Evolutionary conservation across 2,329 filamentous ascomycete genomes (phyloP), one percentile per base, ranked within the genome.

Genomic region (Monosporascus ibericus): DNA sequence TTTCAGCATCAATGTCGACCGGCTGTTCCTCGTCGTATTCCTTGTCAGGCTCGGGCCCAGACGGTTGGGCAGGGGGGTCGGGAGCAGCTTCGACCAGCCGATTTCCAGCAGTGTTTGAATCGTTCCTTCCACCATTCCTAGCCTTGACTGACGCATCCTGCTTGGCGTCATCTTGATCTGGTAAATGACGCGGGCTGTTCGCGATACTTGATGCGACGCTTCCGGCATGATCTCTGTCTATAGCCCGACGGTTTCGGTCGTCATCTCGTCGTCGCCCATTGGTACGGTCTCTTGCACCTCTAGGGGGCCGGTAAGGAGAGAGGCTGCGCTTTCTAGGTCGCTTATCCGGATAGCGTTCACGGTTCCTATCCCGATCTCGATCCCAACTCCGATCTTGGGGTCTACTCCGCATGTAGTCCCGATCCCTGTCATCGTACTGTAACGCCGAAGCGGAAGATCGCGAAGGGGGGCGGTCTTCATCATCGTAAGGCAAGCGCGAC

Each of bases 1-100:
- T 88, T 64, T 92, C 79, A 60, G 88, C 85, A 56, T 87, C 88
- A 73, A 95, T 88, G 68, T 95, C 87, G 60, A 90, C 67, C n/a
- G 80, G 77, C 60, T 84, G 76, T 52, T 79, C 73, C 58, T 81
- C 78, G 55, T 79, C 74, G 58, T 71, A 75, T 55, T 80, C 75
- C 53, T 72, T 68, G 8, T 34, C 11, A 34, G 30, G 9, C 58
- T 71, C 68, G 9, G 64, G 66, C 58, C 65, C 72, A 60, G 51
- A 57, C 55, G 60, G 58, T 56, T 67, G 65, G 59, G 66, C 57
- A 48, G 57, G 47, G 42, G 55, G 46, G 50, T 53, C 49, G 50
- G 51, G 50, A 51, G 54, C 58, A 52, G 48, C 52, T 50, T 72
- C 71, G 73, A 70, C 71, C 69, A 78, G 75, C 75, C 76, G 76